A percentile compares a stretch with the other conserved stretches of the same genome.
Evolutionary conservation across 2,329 filamentous ascomycete species (phyloP).

Genomic region (Aspergillus tubingensis): DNA sequence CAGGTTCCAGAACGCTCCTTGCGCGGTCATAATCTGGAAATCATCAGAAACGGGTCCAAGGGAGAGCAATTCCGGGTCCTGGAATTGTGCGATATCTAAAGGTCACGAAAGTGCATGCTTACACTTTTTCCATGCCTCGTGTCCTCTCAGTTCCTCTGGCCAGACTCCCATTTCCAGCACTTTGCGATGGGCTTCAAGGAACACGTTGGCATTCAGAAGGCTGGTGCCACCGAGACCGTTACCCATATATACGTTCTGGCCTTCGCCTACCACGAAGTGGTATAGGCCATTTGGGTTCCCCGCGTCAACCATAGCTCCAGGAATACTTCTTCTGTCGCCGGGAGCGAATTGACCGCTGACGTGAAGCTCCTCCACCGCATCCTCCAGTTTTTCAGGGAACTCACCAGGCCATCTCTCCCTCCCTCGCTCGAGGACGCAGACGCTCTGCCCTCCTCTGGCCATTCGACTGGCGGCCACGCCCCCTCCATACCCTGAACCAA

Average conservation of each 20-base stretch:
- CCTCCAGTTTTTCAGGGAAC: slow-evolving; percentile 6
- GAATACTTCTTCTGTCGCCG: slow-evolving; percentile 2
- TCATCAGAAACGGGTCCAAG: not conserved
- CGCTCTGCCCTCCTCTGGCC: slow-evolving; percentile 60
- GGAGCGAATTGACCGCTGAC: slow-evolving; percentile 4
- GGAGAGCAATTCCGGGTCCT: too few relatives aligned
- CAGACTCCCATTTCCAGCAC: slow-evolving; percentile 3
- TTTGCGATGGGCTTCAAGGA: not conserved
- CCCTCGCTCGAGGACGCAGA: slow-evolving; percentile 67
- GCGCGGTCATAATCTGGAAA: slow-evolving; percentile 3
- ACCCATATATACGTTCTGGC: slow-evolving; percentile 9
- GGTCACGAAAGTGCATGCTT: not conserved
- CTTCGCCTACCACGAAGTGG: slow-evolving; percentile 4
- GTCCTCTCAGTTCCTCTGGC: not conserved
- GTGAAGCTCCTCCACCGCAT: slow-evolving; percentile 10
- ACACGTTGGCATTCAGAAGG: slow-evolving; percentile 6
- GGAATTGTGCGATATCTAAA: too few relatives aligned
- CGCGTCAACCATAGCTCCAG: not conserved
- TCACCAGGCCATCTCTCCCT: slow-evolving; percentile 60
- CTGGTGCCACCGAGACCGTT: slow-evolving; percentile 8
- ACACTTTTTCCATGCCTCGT: slow-evolving; percentile 1
- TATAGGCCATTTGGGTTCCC: slow-evolving; percentile 6
- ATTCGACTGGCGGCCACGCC: slow-evolving; percentile 66
- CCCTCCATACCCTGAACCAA: slow-evolving; percentile 70
- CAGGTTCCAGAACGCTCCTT: not conserved